Evolutionary conservation across 495 filamentous ascomycete genomes (phyloP).

Genomic region (Penicillium atrosanguineum): DNA sequence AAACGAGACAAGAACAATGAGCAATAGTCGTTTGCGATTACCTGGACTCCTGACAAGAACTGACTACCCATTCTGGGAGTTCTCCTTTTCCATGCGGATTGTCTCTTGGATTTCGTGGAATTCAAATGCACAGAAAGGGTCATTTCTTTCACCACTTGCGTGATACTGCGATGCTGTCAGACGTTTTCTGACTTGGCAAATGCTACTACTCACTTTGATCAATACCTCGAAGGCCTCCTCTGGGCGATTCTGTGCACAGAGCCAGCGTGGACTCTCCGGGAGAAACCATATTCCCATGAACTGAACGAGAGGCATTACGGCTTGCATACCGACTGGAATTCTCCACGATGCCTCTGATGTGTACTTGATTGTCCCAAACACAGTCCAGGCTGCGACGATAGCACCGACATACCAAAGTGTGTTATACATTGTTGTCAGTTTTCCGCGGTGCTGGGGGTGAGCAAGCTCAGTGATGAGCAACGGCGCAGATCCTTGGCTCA

Average conservation of each 20-base stretch:
- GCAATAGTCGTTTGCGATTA: constrained; percentile 53
- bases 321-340: constrained; percentile 26
- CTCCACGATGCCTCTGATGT: constrained; percentile 26
- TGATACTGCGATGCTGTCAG: constrained; percentile 23
- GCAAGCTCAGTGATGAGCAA: constrained; percentile 60
- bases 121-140: constrained; percentile 14
- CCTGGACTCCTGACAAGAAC: constrained; percentile 55
- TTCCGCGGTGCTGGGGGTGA: constrained; percentile 60
- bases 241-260: constrained; percentile 33
- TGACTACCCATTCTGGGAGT: constrained; percentile 52
- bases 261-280: constrained; percentile 51
- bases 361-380: constrained; percentile 25
- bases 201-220: constrained; percentile 3
- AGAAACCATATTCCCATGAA: constrained; percentile 22
- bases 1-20: constrained; percentile 55
- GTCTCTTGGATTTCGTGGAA: constrained; percentile 24
- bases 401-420: constrained; percentile 61
- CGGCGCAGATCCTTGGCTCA: constrained; percentile 39
- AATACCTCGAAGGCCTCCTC: constrained; percentile 18
- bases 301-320: constrained; percentile 19
- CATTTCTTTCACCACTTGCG: constrained; percentile 23
- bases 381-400: constrained; percentile 32
- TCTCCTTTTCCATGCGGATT: constrained; percentile 23
- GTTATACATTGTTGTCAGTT: constrained; percentile 61
- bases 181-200: background rate